A percentile compares a stretch with the other conserved stretches of the same genome.
Conservation (phyloP, 768 basidiomycete genomes). For the Kwoniella botswanensis region DNA sequence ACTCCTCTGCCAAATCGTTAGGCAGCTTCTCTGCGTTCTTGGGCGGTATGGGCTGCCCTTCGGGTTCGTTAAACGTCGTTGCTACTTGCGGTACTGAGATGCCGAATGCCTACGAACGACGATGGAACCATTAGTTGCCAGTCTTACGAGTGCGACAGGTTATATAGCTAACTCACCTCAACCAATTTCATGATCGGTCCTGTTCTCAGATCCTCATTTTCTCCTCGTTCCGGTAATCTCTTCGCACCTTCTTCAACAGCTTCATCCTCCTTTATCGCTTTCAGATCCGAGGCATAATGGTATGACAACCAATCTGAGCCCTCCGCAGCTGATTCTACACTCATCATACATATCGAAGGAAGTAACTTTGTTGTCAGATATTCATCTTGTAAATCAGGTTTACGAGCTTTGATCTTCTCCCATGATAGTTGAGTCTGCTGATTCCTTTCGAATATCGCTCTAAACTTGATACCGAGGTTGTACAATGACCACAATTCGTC, state of each 20-base stretch:
- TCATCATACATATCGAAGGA: slow-evolving; percentile 63
- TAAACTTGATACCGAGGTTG: slow-evolving; percentile 83
- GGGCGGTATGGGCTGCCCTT: slow-evolving; percentile 33
- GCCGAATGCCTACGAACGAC: slow-evolving; percentile 71
- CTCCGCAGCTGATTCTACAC: slow-evolving; percentile 87
- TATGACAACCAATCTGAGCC: slow-evolving; percentile 86
- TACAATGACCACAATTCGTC: slow-evolving; percentile 91
- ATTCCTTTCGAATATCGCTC: slow-evolving; percentile 79
- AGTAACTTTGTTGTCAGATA: slow-evolving; percentile 75
- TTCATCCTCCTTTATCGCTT: slow-evolving; percentile 67
- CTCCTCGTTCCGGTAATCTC: slow-evolving; percentile 47
- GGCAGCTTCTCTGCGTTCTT: slow-evolving; percentile 79
- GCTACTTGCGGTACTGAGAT: slow-evolving; percentile 81
- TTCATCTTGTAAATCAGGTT: slow-evolving; percentile 64
- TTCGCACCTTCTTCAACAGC: slow-evolving; percentile 48
- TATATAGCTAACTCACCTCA: slow-evolving; percentile 64
- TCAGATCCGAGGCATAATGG: slow-evolving; percentile 69
- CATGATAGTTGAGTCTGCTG: slow-evolving; percentile 70
- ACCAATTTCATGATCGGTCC: slow-evolving; percentile 64
- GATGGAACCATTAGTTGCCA: not conserved
- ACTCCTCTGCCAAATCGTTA: slow-evolving; percentile 81
- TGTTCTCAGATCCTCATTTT: slow-evolving; percentile 30
- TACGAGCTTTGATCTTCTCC: slow-evolving; percentile 63
- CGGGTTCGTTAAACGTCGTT: slow-evolving; percentile 68
- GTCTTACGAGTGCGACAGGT: slow-evolving; percentile 6